Percentiles rank a stretch among this genome's conserved stretches.
Conservation (phyloP, 306 rosid genomes). For the Sophora flavescens region DNA sequence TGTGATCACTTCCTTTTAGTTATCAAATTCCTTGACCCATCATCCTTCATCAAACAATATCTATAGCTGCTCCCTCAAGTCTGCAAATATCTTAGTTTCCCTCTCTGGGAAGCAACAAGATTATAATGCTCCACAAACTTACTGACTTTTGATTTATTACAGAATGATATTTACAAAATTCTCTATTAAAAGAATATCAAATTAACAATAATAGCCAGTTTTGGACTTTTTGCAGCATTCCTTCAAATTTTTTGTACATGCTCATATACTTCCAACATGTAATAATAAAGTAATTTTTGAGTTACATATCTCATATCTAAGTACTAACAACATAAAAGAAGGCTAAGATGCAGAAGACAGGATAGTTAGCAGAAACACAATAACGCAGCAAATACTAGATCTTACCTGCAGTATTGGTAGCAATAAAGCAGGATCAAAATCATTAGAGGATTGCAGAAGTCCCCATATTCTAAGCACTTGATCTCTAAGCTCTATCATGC, state of each 20-base stretch:
- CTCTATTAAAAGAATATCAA: background rate
- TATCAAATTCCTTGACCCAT: conserved; percentile 2
- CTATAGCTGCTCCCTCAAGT: background rate
- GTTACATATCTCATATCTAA: background rate
- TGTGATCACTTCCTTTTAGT: background rate
- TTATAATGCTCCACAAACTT: conserved; percentile 20
- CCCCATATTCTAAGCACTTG: conserved; percentile 85
- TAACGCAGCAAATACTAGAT: conserved; percentile 1
- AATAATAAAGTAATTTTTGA: conserved; percentile 5
- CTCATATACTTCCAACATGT: background rate
- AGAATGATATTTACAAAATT: conserved; percentile 23
- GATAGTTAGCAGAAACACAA: conserved; percentile 1
- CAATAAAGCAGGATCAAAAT: conserved; percentile 78
- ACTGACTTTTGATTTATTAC: background rate
- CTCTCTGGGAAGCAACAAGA: background rate
- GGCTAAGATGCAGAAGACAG: background rate
- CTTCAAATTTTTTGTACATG: background rate
- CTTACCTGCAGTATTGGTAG: conserved; percentile 86
- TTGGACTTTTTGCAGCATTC: background rate
- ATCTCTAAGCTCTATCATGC: conserved; percentile 75
- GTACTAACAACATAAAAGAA: conserved; percentile 19
- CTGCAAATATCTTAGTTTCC: background rate
- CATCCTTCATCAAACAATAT: conserved; percentile 1
- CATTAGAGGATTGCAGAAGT: conserved; percentile 72
- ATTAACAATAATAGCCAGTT: background rate